These are phyloP conservation scores for Fusarium sp. DNA, from an alignment of 2,329 filamentous ascomycete species.

Conservation along the genomic window DNA sequence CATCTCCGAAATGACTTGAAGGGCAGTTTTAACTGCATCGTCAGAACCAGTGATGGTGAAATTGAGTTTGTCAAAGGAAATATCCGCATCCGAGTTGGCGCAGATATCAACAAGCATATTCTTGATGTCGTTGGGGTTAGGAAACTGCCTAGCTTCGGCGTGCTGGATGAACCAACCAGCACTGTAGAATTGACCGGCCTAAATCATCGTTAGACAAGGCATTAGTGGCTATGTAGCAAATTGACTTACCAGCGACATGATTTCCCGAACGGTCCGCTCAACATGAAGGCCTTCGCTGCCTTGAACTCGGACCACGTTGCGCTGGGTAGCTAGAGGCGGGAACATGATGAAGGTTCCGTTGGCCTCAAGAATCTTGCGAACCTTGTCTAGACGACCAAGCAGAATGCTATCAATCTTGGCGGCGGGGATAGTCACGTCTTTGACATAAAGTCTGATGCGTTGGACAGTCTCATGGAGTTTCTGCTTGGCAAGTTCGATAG, in stretches of 20 bases:
- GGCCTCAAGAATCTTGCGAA: constrained; percentile 96
- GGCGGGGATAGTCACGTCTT: constrained; percentile 88
- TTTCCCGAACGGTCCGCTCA: constrained; percentile 92
- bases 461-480: constrained; percentile 88
- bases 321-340: constrained; percentile 85
- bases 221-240: too few relatives aligned
- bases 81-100: constrained; percentile 93
- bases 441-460: constrained; percentile 85
- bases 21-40: constrained; percentile 93
- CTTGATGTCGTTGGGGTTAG: constrained; percentile 78
- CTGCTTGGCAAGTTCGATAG: constrained; percentile 88
- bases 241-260: constrained; percentile 85
- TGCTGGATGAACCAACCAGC: constrained; percentile 95
- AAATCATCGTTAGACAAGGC: constrained; percentile 40
- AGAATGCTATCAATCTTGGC: constrained; percentile 96
- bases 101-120: constrained; percentile 96
- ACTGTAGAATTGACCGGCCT: constrained; percentile 98
- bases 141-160: constrained; percentile 70
- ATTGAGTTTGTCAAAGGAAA: constrained; percentile 92
- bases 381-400: constrained; percentile 90
- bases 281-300: constrained; percentile 93
- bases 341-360: constrained; percentile 97
- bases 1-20: constrained; percentile 92
- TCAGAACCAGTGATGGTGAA: constrained; percentile 97
- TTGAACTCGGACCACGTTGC: constrained; percentile 87